phyloP scores from a whole-genome alignment of 352 stramenopile species.

The Phytophthora melonis region DNA sequence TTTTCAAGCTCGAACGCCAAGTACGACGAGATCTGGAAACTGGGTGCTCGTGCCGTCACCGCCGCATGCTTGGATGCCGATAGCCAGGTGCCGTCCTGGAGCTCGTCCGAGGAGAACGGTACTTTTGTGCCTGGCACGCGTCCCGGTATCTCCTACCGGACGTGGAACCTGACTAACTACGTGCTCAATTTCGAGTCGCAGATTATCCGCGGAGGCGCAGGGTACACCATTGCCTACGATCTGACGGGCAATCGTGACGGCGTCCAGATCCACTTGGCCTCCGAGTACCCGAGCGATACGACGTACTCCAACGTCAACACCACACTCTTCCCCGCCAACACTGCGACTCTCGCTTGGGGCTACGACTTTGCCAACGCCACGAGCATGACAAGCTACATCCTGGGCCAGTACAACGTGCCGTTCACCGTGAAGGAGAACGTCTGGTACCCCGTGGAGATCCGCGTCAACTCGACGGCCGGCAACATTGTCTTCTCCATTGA shows the following conservation, averaged over 20 bases:
- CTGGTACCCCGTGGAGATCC: slow-evolving; percentile 73
- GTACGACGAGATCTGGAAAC: slow-evolving; percentile 46
- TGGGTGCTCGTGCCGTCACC: slow-evolving; percentile 37
- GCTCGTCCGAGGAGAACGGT: slow-evolving; percentile 37
- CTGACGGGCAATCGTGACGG: slow-evolving; percentile 40
- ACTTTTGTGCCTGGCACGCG: slow-evolving; percentile 41
- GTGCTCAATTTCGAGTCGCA: slow-evolving; percentile 41
- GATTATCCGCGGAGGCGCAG: slow-evolving; percentile 34
- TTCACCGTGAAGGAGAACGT: slow-evolving; percentile 81
- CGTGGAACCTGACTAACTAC: slow-evolving; percentile 44
- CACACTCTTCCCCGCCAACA: slow-evolving; percentile 42
- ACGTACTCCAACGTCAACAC: slow-evolving; percentile 43
- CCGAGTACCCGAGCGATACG: slow-evolving; percentile 40
- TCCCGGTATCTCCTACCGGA: slow-evolving; percentile 37
- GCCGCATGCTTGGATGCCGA: slow-evolving; percentile 37
- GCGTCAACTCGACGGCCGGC: slow-evolving; percentile 59
- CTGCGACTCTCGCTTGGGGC: slow-evolving; percentile 34
- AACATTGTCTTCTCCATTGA: slow-evolving; percentile 42
- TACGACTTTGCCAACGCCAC: slow-evolving; percentile 46
- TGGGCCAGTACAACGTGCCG: slow-evolving; percentile 51
- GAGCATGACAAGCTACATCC: slow-evolving; percentile 40
- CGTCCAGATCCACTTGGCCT: slow-evolving; percentile 46
- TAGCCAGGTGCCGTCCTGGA: slow-evolving; percentile 40
- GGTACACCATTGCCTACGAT: slow-evolving; percentile 40
- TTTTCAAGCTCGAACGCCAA: slow-evolving; percentile 45